Evolutionary conservation across 2,329 filamentous ascomycete species (phyloP), one percentile per base, ranked within the genome.

Genomic region (Aspergillus intermedius): DNA sequence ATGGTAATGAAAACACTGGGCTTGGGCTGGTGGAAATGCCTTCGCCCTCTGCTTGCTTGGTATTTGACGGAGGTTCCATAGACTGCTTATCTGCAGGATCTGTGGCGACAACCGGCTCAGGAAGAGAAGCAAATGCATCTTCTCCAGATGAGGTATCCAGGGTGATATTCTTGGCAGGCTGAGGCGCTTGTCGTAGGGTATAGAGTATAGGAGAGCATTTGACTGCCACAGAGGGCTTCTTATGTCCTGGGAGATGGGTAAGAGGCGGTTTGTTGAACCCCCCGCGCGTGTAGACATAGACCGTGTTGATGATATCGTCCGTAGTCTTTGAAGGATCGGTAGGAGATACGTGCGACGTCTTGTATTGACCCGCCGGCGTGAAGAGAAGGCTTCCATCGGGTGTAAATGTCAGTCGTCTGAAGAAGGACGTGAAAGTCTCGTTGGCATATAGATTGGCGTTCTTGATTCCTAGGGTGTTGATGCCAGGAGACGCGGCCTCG

Each of bases 251-350:
- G 5, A 98, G 78, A 69, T 97, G 93, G 5, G 91, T 90, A 49
- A 97, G 87, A 2, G 93, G 93, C 1, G 93, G 90, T 66, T 94
- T 96, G 72, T 96, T 97, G 63, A 98, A 89, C 21, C 93, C 93
- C 25, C 91, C 93, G 59, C 93, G 80, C 0, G 91, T 96, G 69
- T 98, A 98, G 47, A 98, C 93, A 70, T 98, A 98, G 19, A 98
- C 94, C 0, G 93, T 98, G 64, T 98, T 98, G 60, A 87, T 90
- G 45, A 96, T 80, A 57, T 98, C 91, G 58, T 93, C 91, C 0
- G 79, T 79, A 0, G 82, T 78, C 67, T 91, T 95, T 2, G 77
- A 64, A n/a, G 76, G 72, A 53, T 90, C 87, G 44, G 80, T 80
- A 19, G 84, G 74, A 43, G 82, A 81, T 19, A 76, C 73, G 56